phyloP scores from a whole-genome alignment of 306 rosid genomes.

The Rosa rugosa region DNA sequence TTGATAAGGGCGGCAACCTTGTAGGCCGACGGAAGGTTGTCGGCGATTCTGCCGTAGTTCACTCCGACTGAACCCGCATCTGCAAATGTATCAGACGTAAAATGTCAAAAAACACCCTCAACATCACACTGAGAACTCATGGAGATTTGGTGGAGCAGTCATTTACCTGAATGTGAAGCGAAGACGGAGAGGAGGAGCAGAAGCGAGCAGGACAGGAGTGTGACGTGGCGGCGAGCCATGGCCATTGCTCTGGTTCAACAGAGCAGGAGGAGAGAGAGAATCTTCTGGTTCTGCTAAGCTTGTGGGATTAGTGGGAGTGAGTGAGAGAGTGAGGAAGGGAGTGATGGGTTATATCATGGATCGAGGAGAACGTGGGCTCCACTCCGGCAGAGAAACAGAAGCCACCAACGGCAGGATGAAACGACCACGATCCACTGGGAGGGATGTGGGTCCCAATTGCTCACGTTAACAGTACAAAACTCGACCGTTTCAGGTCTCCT shows the following conservation, averaged over 20 bases:
- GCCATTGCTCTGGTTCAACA: not conserved
- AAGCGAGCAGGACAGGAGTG: not conserved
- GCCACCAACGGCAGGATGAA: not conserved
- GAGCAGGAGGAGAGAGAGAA: not conserved
- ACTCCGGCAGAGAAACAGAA: not conserved
- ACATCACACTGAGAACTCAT: not conserved
- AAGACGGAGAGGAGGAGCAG: not conserved
- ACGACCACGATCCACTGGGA: not conserved
- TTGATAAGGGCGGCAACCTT: constrained; percentile 68
- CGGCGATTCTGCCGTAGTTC: constrained; percentile 87
- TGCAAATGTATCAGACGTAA: constrained; percentile 21
- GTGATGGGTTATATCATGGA: not conserved
- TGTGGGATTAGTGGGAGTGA: not conserved
- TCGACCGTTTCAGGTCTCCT: constrained; percentile 13
- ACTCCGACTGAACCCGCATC: constrained; percentile 79
- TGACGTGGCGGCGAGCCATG: constrained; percentile 2
- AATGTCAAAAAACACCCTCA: not conserved
- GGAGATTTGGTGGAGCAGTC: not conserved
- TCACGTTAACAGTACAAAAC: not conserved
- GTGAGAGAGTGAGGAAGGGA: not conserved
- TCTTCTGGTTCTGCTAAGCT: not conserved
- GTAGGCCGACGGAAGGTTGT: constrained; percentile 77
- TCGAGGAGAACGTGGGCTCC: not conserved
- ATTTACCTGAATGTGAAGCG: not conserved
- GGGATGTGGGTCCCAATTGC: not conserved